These are phyloP conservation scores for Vicia faba DNA, from an alignment of 306 rosid genomes.

Conservation along the genomic window DNA sequence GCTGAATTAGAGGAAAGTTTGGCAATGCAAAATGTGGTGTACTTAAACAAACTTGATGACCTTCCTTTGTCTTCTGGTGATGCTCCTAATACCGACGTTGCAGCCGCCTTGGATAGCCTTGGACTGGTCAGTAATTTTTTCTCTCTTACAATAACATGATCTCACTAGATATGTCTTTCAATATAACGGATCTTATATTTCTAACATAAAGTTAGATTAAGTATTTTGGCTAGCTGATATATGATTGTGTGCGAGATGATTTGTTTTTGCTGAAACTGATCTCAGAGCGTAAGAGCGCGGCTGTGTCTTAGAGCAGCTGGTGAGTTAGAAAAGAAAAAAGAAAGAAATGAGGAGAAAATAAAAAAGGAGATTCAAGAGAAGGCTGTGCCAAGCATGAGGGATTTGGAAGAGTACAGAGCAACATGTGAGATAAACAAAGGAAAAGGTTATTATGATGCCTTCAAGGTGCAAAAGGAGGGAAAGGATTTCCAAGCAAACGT, in stretches of 20 bases:
- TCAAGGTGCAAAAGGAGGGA: constrained; percentile 55
- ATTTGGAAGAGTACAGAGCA: constrained; percentile 42
- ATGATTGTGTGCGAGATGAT: no score
- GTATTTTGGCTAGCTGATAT: neutral
- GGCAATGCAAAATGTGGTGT: constrained; percentile 41
- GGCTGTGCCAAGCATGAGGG: constrained; percentile 17
- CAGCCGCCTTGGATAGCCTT: constrained; percentile 57
- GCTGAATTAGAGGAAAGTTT: constrained; percentile 42
- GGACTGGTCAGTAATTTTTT: constrained; percentile 74
- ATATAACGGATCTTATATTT: neutral
- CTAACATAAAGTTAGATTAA: neutral
- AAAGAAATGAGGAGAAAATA: constrained; percentile 40
- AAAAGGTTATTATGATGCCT: constrained; percentile 64
- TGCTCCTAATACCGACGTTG: constrained; percentile 29
- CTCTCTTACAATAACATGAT: neutral
- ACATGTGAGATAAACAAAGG: constrained; percentile 33
- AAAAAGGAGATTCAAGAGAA: constrained; percentile 17
- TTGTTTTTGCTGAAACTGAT: constrained; percentile 7
- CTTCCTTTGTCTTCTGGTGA: constrained; percentile 51
- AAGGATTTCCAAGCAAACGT: constrained; percentile 76
- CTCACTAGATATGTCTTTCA: neutral
- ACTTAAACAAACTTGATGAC: constrained; percentile 41
- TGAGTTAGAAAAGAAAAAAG: constrained; percentile 51
- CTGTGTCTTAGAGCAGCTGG: constrained; percentile 75
- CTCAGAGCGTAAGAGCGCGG: constrained; percentile 67